Percentiles rank a stretch among this genome's conserved stretches.
phyloP scores from a whole-genome alignment of 495 filamentous ascomycete species.

The Aspergillus affinis region DNA sequence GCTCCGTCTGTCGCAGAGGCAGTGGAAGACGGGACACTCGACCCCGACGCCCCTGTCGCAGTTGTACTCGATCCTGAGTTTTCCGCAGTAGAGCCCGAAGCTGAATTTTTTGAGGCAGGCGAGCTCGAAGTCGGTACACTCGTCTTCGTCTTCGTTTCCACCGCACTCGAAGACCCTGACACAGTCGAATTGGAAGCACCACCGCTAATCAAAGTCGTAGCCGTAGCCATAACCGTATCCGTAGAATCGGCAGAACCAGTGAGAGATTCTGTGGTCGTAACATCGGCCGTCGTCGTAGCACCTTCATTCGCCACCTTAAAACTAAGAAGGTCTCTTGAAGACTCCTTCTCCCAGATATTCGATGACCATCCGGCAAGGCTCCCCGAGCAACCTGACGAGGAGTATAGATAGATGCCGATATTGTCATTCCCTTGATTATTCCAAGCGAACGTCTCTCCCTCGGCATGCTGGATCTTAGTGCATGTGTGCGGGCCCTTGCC shows the following conservation, averaged over 20 bases:
- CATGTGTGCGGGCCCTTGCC: constrained; percentile 22
- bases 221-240: too few relatives aligned
- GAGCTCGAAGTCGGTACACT: background rate
- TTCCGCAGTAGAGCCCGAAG: background rate
- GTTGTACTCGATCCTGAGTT: background rate
- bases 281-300: constrained; percentile 4
- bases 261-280: background rate
- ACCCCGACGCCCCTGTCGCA: background rate
- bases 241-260: too few relatives aligned
- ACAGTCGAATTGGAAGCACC: background rate
- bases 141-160: background rate
- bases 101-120: background rate
- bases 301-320: constrained; percentile 19
- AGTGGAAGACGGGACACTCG: background rate
- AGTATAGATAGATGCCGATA: constrained; percentile 28
- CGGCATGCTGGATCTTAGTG: constrained; percentile 19
- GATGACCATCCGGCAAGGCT: constrained; percentile 19
- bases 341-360: constrained; percentile 15
- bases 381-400: constrained; percentile 18
- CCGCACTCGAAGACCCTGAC: background rate
- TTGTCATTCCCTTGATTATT: constrained; percentile 18
- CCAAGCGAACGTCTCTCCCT: constrained; percentile 21
- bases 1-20: background rate
- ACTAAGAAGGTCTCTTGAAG: constrained; percentile 14
- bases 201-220: background rate